Percentiles rank a stretch among this genome's conserved stretches.
Conservation (phyloP, 1,284 basidiomycete species). For the Tetrapyrgos nigripes region DNA sequence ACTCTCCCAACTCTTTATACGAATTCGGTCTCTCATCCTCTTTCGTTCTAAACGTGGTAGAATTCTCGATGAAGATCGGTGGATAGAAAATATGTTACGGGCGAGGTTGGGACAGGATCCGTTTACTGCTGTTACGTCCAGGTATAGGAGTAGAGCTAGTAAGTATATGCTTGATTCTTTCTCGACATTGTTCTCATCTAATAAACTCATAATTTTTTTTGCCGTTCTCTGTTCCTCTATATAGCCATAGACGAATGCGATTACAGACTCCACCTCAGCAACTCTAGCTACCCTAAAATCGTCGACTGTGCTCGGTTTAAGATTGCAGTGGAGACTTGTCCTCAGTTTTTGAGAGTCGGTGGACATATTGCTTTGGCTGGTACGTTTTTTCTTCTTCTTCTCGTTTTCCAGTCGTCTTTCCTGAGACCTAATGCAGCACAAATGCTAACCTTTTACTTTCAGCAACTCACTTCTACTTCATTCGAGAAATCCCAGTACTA, state of each 20-base stretch:
- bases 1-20: constrained; percentile 43
- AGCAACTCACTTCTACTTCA: constrained; percentile 78
- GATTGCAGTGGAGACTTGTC: constrained; percentile 55
- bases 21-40: no score
- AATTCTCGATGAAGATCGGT: constrained; percentile 49
- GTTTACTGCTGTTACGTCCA: no score
- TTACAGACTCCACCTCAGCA: constrained; percentile 75
- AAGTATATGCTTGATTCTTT: constrained; percentile 31
- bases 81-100: constrained; percentile 58
- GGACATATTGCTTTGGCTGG: constrained; percentile 78
- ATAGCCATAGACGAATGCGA: constrained; percentile 74
- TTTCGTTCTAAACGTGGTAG: no score
- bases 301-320: constrained; percentile 55
- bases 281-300: constrained; percentile 78
- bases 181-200: background rate
- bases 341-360: constrained; percentile 67
- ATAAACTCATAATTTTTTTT: background rate
- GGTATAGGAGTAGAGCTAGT: constrained; percentile 64
- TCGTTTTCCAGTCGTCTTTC: background rate
- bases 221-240: no score
- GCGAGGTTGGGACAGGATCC: constrained; percentile 49
- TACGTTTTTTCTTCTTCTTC: constrained; percentile 29
- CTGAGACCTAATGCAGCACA: background rate
- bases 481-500: constrained; percentile 84
- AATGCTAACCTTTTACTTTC: background rate